phyloP scores from a whole-genome alignment of 768 basidiomycete species.

The Rhodosporidiobolus odoratus region DNA sequence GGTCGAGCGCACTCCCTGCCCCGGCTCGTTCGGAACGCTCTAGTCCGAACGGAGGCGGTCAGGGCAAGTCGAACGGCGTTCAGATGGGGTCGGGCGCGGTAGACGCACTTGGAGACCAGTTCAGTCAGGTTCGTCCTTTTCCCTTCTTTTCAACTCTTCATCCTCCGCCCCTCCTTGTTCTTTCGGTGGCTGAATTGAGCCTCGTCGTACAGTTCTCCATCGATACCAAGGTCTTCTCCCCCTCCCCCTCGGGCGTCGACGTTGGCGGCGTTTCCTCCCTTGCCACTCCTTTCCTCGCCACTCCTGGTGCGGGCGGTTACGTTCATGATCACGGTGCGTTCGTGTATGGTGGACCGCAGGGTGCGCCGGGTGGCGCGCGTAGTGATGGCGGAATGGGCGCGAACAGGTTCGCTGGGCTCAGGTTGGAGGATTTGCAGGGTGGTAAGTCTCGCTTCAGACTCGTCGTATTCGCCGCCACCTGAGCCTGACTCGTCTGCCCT shows the following conservation, averaged over 20 bases:
- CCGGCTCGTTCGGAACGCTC: slow-evolving; percentile 16
- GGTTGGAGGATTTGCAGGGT: slow-evolving; percentile 89
- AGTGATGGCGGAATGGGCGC: slow-evolving; percentile 49
- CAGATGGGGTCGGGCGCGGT: slow-evolving; percentile 5
- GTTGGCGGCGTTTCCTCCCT: slow-evolving; percentile 18
- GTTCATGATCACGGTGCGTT: slow-evolving; percentile 39
- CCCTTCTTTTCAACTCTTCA: neutral
- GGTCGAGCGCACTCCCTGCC: slow-evolving; percentile 1
- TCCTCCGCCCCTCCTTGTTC: neutral
- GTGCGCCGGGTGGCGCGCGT: slow-evolving; percentile 19
- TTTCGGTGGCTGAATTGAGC: neutral
- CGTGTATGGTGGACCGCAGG: slow-evolving; percentile 28
- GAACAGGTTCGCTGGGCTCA: slow-evolving; percentile 93
- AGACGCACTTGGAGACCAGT: slow-evolving; percentile 36
- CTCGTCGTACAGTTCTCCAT: slow-evolving; percentile 32
- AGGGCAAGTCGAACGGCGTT: slow-evolving; percentile 12
- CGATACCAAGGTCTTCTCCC: slow-evolving; percentile 37
- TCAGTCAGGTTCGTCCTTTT: slow-evolving; percentile 26
- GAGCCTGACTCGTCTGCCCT: too few relatives aligned
- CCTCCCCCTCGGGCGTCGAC: slow-evolving; percentile 25
- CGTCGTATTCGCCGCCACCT: neutral
- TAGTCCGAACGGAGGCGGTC: slow-evolving; percentile 17
- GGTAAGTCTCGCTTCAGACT: slow-evolving; percentile 44
- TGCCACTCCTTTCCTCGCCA: slow-evolving; percentile 29
- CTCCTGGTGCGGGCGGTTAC: slow-evolving; percentile 29